Evolutionary conservation across 495 filamentous ascomycete species (phyloP), one percentile per base, ranked within the genome.

Genomic region (Aspergillus steynii): DNA sequence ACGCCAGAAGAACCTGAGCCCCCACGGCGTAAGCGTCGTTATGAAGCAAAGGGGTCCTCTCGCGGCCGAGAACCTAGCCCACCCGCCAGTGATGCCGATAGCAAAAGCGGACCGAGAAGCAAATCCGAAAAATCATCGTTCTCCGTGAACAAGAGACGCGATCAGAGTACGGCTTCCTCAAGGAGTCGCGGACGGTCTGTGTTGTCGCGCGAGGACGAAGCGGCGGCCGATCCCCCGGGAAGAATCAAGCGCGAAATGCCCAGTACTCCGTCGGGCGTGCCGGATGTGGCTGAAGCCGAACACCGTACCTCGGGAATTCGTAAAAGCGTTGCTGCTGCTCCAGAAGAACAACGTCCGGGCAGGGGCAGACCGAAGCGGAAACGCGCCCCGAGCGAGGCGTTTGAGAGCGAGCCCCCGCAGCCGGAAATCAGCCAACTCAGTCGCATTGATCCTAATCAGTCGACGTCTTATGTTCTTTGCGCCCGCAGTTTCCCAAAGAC

Each of bases 401-500:
- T 70, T 2, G 77, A 81, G 27, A 50, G 62, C 29, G 76, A 77
- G 53, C 63, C 63, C 20, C 46, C 65, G 27, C 69, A 66, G 29
- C 55, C 71, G 2, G 75, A 76, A 45, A 52, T 61, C 42, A 74
- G 71, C 37, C 77, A 68, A 27, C 68, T 74, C 5, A 73, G 48
- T 53, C 67, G 63, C 31, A 28, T 77, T 14, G 75, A 77, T 25
- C 77, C 80, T 1, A 76, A 85, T 9, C 82, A 80, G 9, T 81
- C 80, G 4, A 75, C 83, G 3, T 81, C 80, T 3, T 82, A 86
- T 59, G 86, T 92, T 20, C 75, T 90, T 45, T 88, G 86, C 74
- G 87, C 86, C 25, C 87, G 91, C 29, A 88, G 88, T 29, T 96
- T 97, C 73, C 82, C 88, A 58, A 85, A 90, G 51, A 91, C 91